Conservation (phyloP, 83 land plant species). For the Diphasiastrum complanatum region DNA sequence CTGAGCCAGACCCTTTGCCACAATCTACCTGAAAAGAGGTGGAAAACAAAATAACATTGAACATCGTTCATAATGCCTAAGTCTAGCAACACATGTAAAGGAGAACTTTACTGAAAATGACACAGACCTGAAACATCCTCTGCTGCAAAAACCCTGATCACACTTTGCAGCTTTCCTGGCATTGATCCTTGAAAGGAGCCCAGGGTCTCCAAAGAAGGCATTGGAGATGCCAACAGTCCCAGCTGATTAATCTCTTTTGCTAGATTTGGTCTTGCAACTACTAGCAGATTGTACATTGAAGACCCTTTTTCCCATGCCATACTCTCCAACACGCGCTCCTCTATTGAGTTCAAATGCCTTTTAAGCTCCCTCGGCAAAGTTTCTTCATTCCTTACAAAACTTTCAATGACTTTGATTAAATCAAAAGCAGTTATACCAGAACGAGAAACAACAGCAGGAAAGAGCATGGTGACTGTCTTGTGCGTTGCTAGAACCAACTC, state of each 20-base stretch:
- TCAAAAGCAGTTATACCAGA: conserved; percentile 99
- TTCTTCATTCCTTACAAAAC: conserved; percentile 92
- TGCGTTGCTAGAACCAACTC: conserved; percentile 90
- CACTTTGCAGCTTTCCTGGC: too few species aligned
- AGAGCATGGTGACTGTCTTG: conserved; percentile 82
- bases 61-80: too few species aligned
- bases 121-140: too few species aligned
- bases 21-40: too few species aligned
- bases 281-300: conserved; percentile 82
- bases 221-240: conserved; percentile 85
- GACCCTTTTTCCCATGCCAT: conserved; percentile 98
- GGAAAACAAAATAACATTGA: too few species aligned
- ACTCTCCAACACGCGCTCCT: conserved; percentile 84
- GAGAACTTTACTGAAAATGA: too few species aligned
- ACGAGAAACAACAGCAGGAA: conserved; percentile 86
- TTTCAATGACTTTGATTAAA: conserved; percentile 92
- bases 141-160: too few species aligned
- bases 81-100: too few species aligned
- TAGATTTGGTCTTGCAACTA: conserved; percentile 65
- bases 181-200: too few species aligned
- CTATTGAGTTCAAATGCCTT: conserved; percentile 84
- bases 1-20: too few species aligned
- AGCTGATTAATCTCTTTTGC: conserved; percentile 57
- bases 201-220: conserved; percentile 92
- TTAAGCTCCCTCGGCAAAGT: conserved; percentile 93